phyloP scores from a whole-genome alignment of 1,284 basidiomycete species.

The Boletus sp. region DNA sequence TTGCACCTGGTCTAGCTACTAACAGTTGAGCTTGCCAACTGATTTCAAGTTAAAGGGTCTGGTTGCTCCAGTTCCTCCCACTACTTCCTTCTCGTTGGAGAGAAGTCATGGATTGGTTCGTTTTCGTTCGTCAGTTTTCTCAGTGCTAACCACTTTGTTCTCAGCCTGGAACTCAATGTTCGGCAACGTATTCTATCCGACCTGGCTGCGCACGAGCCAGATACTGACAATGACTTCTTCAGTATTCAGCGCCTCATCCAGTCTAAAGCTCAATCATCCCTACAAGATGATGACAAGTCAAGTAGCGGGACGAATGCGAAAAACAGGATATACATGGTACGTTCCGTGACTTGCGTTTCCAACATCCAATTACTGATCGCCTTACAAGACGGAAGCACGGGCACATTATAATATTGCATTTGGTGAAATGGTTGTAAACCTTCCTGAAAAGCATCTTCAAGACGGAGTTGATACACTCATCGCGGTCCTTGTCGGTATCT shows the following conservation, averaged over 20 bases:
- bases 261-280: conserved; percentile 47
- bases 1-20: too few species aligned
- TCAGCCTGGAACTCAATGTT: conserved; percentile 71
- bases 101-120: conserved; percentile 30
- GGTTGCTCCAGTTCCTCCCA: too few species aligned
- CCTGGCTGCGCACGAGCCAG: conserved; percentile 64
- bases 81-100: too few species aligned
- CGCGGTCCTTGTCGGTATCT: conserved; percentile 58
- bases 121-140: not conserved
- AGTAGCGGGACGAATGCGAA: not conserved
- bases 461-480: conserved; percentile 48
- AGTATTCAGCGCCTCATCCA: conserved; percentile 56
- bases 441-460: conserved; percentile 51
- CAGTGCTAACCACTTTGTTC: not conserved
- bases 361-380: conserved; percentile 9
- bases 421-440: conserved; percentile 64
- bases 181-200: conserved; percentile 79
- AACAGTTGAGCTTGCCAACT: too few species aligned
- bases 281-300: conserved; percentile 15
- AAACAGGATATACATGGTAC: conserved; percentile 27
- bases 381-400: conserved; percentile 50
- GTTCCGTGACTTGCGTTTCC: not conserved
- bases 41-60: too few species aligned
- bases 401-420: conserved; percentile 77
- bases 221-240: conserved; percentile 43